Base-by-base conservation (phyloP, 2,329 filamentous ascomycete species). In the Phialemonium atrogriseum region DNA sequence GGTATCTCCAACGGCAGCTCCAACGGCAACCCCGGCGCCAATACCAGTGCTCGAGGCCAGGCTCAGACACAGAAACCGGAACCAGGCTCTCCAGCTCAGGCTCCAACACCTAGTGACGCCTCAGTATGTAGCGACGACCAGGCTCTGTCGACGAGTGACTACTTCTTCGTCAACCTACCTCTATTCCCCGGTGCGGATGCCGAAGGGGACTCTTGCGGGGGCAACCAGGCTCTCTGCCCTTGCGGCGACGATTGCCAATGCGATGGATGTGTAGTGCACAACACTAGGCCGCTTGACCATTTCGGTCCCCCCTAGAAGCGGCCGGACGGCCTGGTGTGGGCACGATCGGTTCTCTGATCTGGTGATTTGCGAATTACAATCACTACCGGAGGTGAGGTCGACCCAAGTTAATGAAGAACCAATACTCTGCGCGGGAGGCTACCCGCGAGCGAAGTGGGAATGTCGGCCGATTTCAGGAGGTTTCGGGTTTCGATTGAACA, bases 191-290 rank as follows among this genome's bases (percentile, higher is more conserved):
- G 25, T 18, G 19, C 19, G 25, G 25, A 18, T 18, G 19, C 19
- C 15, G 25, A 18, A 6, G 15, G 15, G 52, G 55, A 4, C 59
- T 66, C 27, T 1, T 74, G 70, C 44, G 60, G 58, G 1, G 70
- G 70, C 3, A 63, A 66, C 35, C 57, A 58, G 35, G 54, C 60
- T 10, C 64, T 58, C 24, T 77, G 73, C 44, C 69, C 66, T 1
- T 77, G 73, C 34, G 72, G 73, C 7, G 70, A 77, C 36, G 70
- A 73, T 38, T 77, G 73, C 35, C 57, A 68, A 38, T 77, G 73
- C 41, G 51, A 74, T 3, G 72, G 71, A 4, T 77, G 73, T 40
- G 58, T 64, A 30, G 70, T 75, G 30, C 72, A 77, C 33, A 57
- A 56, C 30, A 55, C 52, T 27, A 39, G 7, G 29, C 22, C 5